phyloP scores from a whole-genome alignment of 805 yeast genomes.

The Yamadazyma ubonensis region DNA sequence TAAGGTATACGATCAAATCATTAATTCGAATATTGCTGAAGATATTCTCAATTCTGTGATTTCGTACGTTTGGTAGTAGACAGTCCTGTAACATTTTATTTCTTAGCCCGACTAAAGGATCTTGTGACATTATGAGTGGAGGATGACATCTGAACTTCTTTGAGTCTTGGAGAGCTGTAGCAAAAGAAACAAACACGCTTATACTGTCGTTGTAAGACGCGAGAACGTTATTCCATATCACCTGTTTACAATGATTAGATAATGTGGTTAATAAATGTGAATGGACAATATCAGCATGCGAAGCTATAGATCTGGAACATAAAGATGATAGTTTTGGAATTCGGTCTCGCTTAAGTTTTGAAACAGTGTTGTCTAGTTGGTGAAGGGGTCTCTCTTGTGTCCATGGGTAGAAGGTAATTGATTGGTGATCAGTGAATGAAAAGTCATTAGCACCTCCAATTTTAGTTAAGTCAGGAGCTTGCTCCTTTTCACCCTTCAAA shows the following conservation, averaged over 20 bases:
- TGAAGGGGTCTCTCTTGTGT: slow-evolving; percentile 12
- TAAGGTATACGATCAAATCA: slow-evolving; percentile 22
- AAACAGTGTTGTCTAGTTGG: neutral
- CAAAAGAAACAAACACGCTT: slow-evolving; percentile 28
- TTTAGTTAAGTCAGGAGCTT: neutral
- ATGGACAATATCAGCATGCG: slow-evolving; percentile 23
- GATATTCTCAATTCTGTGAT: slow-evolving; percentile 37
- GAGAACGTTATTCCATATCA: slow-evolving; percentile 34
- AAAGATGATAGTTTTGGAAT: slow-evolving; percentile 18
- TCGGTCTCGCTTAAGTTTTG: slow-evolving; percentile 5
- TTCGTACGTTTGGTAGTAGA: slow-evolving; percentile 7
- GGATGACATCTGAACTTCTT: slow-evolving; percentile 26
- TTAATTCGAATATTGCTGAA: slow-evolving; percentile 28
- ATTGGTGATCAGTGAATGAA: slow-evolving; percentile 15
- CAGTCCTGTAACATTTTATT: slow-evolving; percentile 2
- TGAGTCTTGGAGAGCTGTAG: slow-evolving; percentile 18
- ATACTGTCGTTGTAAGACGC: slow-evolving; percentile 29
- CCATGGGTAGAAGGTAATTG: slow-evolving; percentile 18
- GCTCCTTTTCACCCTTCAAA: neutral
- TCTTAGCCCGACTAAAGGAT: slow-evolving; percentile 1
- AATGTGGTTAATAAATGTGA: slow-evolving; percentile 21
- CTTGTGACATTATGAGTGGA: slow-evolving; percentile 2
- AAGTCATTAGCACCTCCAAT: slow-evolving; percentile 11
- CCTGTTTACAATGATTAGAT: slow-evolving; percentile 27
- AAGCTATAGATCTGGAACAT: slow-evolving; percentile 31